Evolutionary conservation across 139 green algal genomes (phyloP).

Genomic region (Ettlia oleoabundans): DNA sequence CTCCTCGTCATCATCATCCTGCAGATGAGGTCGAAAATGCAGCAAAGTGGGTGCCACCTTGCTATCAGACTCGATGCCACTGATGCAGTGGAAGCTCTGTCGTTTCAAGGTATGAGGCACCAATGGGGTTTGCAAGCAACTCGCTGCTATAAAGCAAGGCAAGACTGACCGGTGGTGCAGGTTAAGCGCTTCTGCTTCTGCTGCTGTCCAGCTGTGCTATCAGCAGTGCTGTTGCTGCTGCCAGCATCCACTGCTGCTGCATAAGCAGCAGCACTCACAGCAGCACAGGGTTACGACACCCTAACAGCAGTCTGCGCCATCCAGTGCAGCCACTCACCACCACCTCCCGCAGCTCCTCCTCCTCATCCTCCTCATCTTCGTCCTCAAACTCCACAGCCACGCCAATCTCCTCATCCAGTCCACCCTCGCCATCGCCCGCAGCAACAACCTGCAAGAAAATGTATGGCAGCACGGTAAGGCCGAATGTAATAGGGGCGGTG

Average conservation of each 20-base stretch:
- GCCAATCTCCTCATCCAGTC: constrained; percentile 93
- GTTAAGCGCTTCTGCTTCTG: no score
- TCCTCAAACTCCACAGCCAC: constrained; percentile 95
- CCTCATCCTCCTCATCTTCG: constrained; percentile 82
- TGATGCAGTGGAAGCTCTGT: no score
- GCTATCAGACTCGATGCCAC: no score
- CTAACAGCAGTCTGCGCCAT: background rate
- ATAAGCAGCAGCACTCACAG: background rate
- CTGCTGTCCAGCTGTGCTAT: no score
- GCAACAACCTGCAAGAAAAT: constrained; percentile 40
- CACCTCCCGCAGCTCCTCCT: constrained; percentile 56
- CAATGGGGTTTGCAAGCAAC: no score
- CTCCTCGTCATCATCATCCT: constrained; percentile 57
- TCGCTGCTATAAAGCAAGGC: no score
- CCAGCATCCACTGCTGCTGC: no score
- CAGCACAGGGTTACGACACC: background rate
- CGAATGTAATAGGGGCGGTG: no score
- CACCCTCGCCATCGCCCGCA: constrained; percentile 25
- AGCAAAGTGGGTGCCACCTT: no score
- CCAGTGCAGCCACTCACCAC: constrained; percentile 35
- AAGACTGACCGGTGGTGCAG: no score
- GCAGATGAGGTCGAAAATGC: background rate
- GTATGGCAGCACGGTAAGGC: background rate
- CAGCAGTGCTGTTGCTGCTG: background rate
- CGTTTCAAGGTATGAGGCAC: no score